Base-by-base conservation (phyloP, 2,329 filamentous ascomycete species). In the Aspergillus clavatus region DNA sequence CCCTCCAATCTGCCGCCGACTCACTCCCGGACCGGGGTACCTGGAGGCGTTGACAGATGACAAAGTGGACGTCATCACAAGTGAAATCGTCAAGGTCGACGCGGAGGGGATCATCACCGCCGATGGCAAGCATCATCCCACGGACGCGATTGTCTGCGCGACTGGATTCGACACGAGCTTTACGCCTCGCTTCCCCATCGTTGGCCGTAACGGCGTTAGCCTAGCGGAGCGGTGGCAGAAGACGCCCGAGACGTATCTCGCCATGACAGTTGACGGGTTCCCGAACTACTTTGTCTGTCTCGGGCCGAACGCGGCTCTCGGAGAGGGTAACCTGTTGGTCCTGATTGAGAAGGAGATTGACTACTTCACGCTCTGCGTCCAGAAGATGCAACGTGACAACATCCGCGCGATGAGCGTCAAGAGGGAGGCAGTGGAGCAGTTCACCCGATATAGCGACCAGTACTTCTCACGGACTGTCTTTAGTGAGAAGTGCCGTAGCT, bases 1-100 rank as follows among this genome's bases (percentile, higher is more conserved):
- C 37, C 62, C 66, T 4, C 63, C 69, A 6, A 60, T 64, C 7
- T 74, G 72, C 47, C 65, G 71, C 38, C 68, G 72, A 11, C 57
- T 73, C 12, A 74, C 71, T 1, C 73, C 72, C 0, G 73, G 71
- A 0, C 66, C 69, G 0, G 71, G 71, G 1, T 75, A 75, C 45
- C 62, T 87, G 2, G 83, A 86, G 58, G 81, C 82, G 0, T 67
- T 86, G 14, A 73, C 74, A 0, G 71, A 79, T 46, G 74, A 77
- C 5, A 84, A 85, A 44, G 80, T 84, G 1, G 72, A 77, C 3
- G 77, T 80, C 48, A 78, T 84, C 55, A 72, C 69, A 12, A 75
- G 72, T 0, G 70, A 66, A 1, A 86, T 86, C 53, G 69, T 68
- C 16, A 70, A 53, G 10, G 52, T 68, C 11, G 57, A 61, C 21